Evolutionary conservation across 192 early-diverging fungal species (phyloP), one percentile per base, ranked within the genome.

Genomic region (Mortierella hygrophila): DNA sequence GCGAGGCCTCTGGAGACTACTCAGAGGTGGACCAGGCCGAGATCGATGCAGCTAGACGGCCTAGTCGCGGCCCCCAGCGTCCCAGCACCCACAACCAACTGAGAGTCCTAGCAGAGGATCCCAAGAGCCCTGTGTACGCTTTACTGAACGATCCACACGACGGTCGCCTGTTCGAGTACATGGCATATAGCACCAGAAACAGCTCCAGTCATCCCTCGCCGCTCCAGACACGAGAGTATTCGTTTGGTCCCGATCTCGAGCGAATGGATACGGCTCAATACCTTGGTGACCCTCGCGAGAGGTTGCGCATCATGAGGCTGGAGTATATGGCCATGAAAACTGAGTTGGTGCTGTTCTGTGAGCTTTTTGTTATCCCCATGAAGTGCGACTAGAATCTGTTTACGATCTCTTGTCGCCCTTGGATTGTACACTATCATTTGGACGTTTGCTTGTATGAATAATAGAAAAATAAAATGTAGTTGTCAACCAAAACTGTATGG

Each of bases 201-300:
- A 54, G 21, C 6, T 35, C 26, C 52, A 29, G 18, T 13, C 52
- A 29, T 16, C 52, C 47, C 5, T 38, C 52, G 49, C 52, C 73
- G 18, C 52, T 54, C 1, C 35, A 26, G 23, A 11, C 11, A 15
- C 52, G 49, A 37, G 37, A 40, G 6, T 71, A 35, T 15, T 52
- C 81, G 5, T 82, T 82, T 37, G 81, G 81, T 7, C 81, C 81
- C 13, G 72, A 78, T 60, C 72, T 83, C 4, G 72, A 75, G 29
- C 20, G 40, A 46, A 40, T 83, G 46, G 65, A 83, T 46, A 32
- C 78, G 55, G 49, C 20, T 26, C 57, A 57, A 38, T 83, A 78
- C 72, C 70, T 83, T 0, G 54, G 65, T 9, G 49, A 70, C n/a
- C 49, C 75, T 21, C 21, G 23, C 0, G 82, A 83, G 32, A 10